A percentile compares a stretch with the other conserved stretches of the same genome.
phyloP scores from a whole-genome alignment of 225 moss, liverwort and hornwort genomes.

The Antitrichia curtipendula region DNA sequence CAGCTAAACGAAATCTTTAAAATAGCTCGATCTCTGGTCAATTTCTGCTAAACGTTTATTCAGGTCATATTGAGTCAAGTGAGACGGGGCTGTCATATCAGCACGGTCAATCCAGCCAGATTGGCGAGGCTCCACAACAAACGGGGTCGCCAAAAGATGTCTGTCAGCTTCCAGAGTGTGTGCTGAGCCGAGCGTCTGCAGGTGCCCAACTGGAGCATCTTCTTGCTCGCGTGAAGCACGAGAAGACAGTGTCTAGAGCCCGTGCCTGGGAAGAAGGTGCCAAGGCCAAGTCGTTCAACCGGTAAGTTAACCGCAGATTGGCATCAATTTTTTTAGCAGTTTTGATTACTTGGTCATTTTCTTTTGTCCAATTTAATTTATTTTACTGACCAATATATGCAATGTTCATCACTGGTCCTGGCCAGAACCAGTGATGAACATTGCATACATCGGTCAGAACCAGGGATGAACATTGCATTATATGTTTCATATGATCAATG shows the following conservation, averaged over 20 bases:
- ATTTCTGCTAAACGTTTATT: background rate
- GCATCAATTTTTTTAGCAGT: background rate
- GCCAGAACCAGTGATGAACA: too few relatives aligned
- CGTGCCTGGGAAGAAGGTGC: constrained; percentile 34
- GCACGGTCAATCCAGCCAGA: constrained; percentile 1
- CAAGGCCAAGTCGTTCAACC: constrained; percentile 21
- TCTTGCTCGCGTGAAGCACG: constrained; percentile 28
- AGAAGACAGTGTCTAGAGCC: constrained; percentile 15
- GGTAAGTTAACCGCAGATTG: background rate
- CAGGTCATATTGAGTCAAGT: background rate
- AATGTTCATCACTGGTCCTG: background rate
- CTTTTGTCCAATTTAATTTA: background rate
- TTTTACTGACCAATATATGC: background rate
- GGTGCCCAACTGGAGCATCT: constrained; percentile 36
- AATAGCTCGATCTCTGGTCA: background rate
- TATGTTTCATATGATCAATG: background rate
- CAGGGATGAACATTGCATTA: too few relatives aligned
- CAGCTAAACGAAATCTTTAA: background rate
- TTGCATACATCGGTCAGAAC: too few relatives aligned
- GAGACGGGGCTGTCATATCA: background rate
- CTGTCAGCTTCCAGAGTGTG: constrained; percentile 25
- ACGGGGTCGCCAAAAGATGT: background rate
- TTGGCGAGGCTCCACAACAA: background rate
- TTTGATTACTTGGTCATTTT: background rate
- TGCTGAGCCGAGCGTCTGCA: constrained; percentile 16